Evolutionary conservation across 2,329 filamentous ascomycete genomes (phyloP).

Genomic region (Colletotrichum ledebouriae): DNA sequence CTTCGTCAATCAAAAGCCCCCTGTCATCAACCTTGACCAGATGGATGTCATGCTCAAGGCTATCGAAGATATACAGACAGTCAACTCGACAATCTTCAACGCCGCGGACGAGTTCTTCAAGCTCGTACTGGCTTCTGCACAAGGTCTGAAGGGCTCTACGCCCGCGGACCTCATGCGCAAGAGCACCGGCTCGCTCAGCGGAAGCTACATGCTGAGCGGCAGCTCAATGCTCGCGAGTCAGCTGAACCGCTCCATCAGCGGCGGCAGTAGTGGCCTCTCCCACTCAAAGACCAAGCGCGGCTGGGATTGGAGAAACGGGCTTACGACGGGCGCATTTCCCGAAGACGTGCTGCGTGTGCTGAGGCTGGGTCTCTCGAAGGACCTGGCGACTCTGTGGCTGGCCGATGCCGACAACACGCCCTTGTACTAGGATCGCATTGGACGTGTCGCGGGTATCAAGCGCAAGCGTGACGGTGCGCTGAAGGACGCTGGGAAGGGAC

Average conservation of each 20-base stretch:
- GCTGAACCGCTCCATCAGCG: conserved; percentile 69
- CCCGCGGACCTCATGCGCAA: conserved; percentile 72
- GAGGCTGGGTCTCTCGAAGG: conserved; percentile 79
- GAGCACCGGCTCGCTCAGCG: conserved; percentile 67
- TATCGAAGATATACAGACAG: conserved; percentile 83
- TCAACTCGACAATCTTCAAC: conserved; percentile 77
- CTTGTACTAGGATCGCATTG: conserved; percentile 51
- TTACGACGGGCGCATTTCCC: conserved; percentile 75
- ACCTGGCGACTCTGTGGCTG: conserved; percentile 78
- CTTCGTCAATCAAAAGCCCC: conserved; percentile 72
- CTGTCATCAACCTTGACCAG: conserved; percentile 76
- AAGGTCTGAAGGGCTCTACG: conserved; percentile 72
- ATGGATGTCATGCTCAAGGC: conserved; percentile 82
- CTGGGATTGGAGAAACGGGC: conserved; percentile 85
- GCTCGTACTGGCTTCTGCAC: conserved; percentile 79
- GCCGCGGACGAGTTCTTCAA: conserved; percentile 84
- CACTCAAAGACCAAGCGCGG: conserved; percentile 64
- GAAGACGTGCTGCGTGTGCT: conserved; percentile 80
- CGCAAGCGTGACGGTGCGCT: conserved; percentile 27
- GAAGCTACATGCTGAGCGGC: conserved; percentile 77
- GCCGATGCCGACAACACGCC: conserved; percentile 72
- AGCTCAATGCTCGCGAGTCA: conserved; percentile 78
- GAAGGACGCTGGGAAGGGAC: conserved; percentile 16
- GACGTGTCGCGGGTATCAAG: conserved; percentile 36
- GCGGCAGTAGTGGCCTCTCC: conserved; percentile 54